Percentiles rank a stretch among this genome's conserved stretches.
Conservation (phyloP, 169 alveolate species). For the Perkinsus chesapeaki region DNA sequence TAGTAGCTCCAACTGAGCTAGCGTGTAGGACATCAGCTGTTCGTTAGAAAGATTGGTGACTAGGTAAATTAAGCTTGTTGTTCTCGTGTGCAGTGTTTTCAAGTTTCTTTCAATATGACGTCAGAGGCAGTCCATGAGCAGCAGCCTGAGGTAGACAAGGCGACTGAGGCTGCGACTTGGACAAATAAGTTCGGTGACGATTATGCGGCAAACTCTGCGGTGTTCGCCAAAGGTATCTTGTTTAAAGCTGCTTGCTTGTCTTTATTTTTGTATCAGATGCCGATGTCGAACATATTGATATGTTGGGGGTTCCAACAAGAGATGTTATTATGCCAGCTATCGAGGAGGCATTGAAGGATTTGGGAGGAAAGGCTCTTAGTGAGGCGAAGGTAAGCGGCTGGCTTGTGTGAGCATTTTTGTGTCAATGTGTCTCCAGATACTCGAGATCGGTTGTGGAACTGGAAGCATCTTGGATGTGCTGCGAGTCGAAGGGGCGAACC, state of each 20-base stretch:
- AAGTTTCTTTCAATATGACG: too few species aligned
- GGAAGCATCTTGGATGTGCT: neutral
- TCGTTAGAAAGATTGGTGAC: too few species aligned
- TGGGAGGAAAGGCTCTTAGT: neutral
- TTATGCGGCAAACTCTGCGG: neutral
- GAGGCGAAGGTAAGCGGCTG: neutral
- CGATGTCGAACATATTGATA: neutral
- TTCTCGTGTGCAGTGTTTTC: too few species aligned
- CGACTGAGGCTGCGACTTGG: neutral
- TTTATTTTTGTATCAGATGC: neutral
- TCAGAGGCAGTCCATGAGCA: too few species aligned
- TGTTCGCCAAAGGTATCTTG: neutral
- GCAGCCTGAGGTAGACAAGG: neutral
- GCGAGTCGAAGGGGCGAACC: neutral
- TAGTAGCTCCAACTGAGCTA: too few species aligned
- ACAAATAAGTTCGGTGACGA: neutral
- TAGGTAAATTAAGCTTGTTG: too few species aligned
- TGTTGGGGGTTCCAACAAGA: neutral
- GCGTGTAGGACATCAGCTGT: too few species aligned
- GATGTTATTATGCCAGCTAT: neutral
- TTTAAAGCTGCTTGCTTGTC: neutral
- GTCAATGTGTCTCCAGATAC: neutral
- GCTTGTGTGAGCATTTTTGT: neutral
- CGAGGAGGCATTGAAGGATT: neutral
- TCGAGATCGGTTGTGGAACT: neutral